Percentiles rank a stretch among this genome's conserved stretches.
These are phyloP conservation scores for Lumnitzera racemosa DNA, from an alignment of 345 rosid genomes.

Conservation along the genomic window DNA sequence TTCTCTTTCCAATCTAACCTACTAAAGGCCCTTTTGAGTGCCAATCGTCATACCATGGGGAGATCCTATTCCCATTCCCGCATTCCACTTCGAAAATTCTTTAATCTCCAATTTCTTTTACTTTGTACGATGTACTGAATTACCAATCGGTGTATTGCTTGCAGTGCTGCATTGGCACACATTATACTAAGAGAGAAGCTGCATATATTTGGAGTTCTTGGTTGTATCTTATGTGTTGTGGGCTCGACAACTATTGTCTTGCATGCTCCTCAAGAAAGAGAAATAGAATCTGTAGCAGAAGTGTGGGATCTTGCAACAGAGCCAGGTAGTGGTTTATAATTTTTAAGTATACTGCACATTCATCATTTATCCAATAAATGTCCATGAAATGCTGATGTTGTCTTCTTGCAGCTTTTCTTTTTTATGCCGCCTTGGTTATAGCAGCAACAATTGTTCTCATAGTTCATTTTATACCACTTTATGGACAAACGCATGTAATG, in stretches of 20 bases:
- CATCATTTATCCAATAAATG: background rate
- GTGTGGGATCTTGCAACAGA: conserved; percentile 99
- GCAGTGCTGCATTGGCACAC: conserved; percentile 94
- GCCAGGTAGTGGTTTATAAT: conserved; percentile 51
- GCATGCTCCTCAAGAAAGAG: conserved; percentile 96
- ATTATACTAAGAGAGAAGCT: conserved; percentile 73
- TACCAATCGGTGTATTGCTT: conserved; percentile 13
- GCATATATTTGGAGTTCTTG: conserved; percentile 88
- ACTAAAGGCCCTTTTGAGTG: too few species aligned
- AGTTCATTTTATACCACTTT: conserved; percentile 61
- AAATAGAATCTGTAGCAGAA: conserved; percentile 74
- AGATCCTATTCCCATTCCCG: too few species aligned
- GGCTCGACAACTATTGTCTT: conserved; percentile 92
- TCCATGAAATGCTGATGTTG: conserved; percentile 1
- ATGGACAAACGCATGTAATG: conserved; percentile 96
- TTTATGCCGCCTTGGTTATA: conserved; percentile 68
- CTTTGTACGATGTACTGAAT: background rate
- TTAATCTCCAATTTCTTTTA: background rate
- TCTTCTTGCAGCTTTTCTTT: conserved; percentile 71
- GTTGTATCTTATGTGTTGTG: conserved; percentile 90
- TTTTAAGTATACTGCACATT: background rate
- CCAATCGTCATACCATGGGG: too few species aligned
- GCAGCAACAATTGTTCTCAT: conserved; percentile 64
- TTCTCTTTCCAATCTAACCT: too few species aligned
- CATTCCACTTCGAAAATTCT: too few species aligned